Evolutionary conservation across 2,329 filamentous ascomycete genomes (phyloP), one percentile per base, ranked within the genome.

Genomic region (Trichophyton equinum): DNA sequence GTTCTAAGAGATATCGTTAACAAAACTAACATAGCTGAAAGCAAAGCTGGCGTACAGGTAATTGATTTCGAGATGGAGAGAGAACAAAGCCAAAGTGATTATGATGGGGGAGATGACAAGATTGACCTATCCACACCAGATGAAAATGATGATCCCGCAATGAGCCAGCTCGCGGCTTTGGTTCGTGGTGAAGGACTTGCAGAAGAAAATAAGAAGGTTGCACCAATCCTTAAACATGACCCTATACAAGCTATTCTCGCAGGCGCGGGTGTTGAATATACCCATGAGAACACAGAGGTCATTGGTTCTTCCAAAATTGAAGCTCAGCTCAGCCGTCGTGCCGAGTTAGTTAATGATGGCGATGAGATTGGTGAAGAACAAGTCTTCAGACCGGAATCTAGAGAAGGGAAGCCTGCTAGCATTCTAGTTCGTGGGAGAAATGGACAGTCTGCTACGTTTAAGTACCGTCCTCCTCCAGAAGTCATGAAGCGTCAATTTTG

Each of bases 21-120:
- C 77, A 96, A 96, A 74, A 97, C 94, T 30, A 99, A 99, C 68
- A 85, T 99, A 58, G 94, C 94, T 3, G 94, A 99, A 75, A 89
- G 89, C 47, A 89, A 86, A 69, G 90, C 88, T 0, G 92, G 91
- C 0, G 87, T 97, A 8, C 81, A 83, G 30, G 84, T 96, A 33
- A 80, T 86, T n/a, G 86, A 88, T 60, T 81, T 96, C 18, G 84
- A 95, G 62, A 79, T 89, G 67, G 82, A 86, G 15, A 18, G 27
- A 56, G 78, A 84, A 63, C 81, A 80, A 0, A 78, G 77, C 4
- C 77, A 81, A 51, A 80, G 84, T 13, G 79, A 81, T 1, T 79
- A 82, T 18, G 71, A 71, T 59, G 18, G 70, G 73, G 8, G 71
- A 69, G 59, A 67, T 56, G 62, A 62, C 5, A 44, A 66, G 22